phyloP scores from a whole-genome alignment of 148 eudicot genomes.

The Bassia scoparia region DNA sequence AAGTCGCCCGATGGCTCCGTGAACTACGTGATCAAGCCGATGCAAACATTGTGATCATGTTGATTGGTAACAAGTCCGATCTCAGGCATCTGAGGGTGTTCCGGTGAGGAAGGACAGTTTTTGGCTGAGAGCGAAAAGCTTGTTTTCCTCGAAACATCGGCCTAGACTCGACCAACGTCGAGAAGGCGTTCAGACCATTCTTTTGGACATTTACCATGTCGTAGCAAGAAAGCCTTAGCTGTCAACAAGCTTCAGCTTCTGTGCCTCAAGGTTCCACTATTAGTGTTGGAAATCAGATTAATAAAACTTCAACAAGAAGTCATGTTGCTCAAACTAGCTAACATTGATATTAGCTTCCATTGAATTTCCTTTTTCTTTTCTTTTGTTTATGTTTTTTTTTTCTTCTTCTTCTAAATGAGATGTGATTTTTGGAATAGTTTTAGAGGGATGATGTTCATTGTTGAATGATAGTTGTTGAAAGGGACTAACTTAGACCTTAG shows the following conservation, averaged over 20 bases:
- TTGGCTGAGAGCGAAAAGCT: conserved; percentile 63
- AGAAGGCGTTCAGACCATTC: conserved; percentile 58
- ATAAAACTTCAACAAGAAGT: conserved; percentile 6
- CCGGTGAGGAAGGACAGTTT: conserved; percentile 38
- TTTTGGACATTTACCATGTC: conserved; percentile 58
- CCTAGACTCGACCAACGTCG: conserved; percentile 66
- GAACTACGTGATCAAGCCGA: conserved; percentile 74
- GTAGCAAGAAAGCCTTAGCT: conserved; percentile 66
- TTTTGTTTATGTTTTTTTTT: background rate
- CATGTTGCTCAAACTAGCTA: conserved; percentile 22
- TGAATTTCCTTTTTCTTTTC: background rate
- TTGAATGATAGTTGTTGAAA: too few species aligned
- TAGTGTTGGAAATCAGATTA: conserved; percentile 32
- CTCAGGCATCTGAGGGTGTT: conserved; percentile 54
- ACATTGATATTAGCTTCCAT: too few species aligned
- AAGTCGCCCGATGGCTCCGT: conserved; percentile 65
- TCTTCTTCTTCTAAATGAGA: background rate
- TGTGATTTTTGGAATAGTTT: too few species aligned
- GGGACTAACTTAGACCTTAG: too few species aligned
- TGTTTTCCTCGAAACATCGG: conserved; percentile 66
- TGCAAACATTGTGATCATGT: conserved; percentile 72
- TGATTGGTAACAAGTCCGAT: conserved; percentile 71
- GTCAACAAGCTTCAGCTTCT: conserved; percentile 49
- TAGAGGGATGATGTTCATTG: too few species aligned
- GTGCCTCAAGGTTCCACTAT: conserved; percentile 60